Conservation (phyloP, 352 stramenopile genomes). For the Phytophthora nicotianae region DNA sequence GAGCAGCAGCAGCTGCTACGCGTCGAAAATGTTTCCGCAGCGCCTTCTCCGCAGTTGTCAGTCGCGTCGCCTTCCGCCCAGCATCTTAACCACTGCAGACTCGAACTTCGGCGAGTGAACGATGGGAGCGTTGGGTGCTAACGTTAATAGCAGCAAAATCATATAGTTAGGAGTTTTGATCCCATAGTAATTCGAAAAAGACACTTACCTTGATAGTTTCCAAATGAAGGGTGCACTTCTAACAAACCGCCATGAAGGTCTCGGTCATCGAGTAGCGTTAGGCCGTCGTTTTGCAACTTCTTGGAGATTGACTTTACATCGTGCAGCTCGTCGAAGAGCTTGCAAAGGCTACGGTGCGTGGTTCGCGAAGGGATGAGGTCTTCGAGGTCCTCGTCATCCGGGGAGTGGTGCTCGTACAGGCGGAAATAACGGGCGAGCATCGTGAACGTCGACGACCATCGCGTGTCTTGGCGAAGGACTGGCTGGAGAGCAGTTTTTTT, state of each 20-base stretch:
- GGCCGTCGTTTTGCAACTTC: background rate
- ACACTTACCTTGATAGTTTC: background rate
- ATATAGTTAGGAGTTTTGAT: too few species aligned
- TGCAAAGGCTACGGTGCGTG: background rate
- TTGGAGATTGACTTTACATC: constrained; percentile 9
- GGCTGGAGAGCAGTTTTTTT: background rate
- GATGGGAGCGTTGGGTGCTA: constrained; percentile 3
- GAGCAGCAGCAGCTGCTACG: background rate
- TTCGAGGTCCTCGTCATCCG: background rate
- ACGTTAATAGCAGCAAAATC: background rate
- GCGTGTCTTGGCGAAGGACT: background rate
- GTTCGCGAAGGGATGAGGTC: background rate
- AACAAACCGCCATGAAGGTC: constrained; percentile 3
- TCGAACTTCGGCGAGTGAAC: constrained; percentile 7
- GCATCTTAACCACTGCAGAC: constrained; percentile 5
- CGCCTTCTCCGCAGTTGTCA: background rate
- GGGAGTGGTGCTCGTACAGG: too few species aligned
- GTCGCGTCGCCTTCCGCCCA: background rate
- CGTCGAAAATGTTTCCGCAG: background rate
- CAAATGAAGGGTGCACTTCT: background rate
- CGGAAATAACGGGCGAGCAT: background rate
- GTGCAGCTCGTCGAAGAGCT: background rate
- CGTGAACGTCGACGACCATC: background rate
- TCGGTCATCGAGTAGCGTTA: background rate
- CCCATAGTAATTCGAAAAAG: background rate